Evolutionary conservation across 2,329 filamentous ascomycete genomes (phyloP).

Genomic region (Dothideomycetidae sp.): DNA sequence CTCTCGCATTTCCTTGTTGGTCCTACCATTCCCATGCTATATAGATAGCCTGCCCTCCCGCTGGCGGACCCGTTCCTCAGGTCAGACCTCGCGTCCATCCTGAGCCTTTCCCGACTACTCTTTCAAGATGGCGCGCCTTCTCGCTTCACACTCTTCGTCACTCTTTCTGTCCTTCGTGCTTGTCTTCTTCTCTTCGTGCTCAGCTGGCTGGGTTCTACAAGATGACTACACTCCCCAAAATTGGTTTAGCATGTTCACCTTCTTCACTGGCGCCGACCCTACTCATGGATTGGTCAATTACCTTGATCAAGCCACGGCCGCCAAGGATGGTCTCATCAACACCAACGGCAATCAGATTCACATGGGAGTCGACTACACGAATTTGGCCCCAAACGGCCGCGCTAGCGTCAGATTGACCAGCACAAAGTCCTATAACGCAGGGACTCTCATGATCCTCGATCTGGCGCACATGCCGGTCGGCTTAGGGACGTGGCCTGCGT

Average conservation of each 20-base stretch:
- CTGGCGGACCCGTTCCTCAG: conserved; percentile 1
- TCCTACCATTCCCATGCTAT: conserved; percentile 1
- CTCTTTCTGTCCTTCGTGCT: conserved; percentile 19
- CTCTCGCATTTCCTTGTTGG: background rate
- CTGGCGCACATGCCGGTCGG: conserved; percentile 59
- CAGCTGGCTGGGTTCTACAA: conserved; percentile 15
- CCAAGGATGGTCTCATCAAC: conserved; percentile 16
- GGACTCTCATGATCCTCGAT: conserved; percentile 53
- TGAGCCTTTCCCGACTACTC: conserved; percentile 1
- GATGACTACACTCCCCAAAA: conserved; percentile 14
- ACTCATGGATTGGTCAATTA: conserved; percentile 20
- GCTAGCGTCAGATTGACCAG: conserved; percentile 57
- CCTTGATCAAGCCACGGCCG: conserved; percentile 22
- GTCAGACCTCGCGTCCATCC: conserved; percentile 10
- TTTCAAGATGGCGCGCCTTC: conserved; percentile 11
- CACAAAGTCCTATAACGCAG: conserved; percentile 47
- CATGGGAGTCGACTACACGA: conserved; percentile 23
- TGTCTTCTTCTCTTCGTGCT: conserved; percentile 27
- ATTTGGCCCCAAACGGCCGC: conserved; percentile 42
- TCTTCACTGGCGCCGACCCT: conserved; percentile 24
- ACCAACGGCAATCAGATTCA: conserved; percentile 15
- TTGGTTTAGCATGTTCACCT: conserved; percentile 16
- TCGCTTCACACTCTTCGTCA: conserved; percentile 9
- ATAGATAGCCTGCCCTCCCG: conserved; percentile 2
- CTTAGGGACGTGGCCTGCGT: conserved; percentile 60